These are phyloP conservation scores for Phoma sp. DNA, from an alignment of 2,329 filamentous ascomycete genomes.

Conservation along the genomic window DNA sequence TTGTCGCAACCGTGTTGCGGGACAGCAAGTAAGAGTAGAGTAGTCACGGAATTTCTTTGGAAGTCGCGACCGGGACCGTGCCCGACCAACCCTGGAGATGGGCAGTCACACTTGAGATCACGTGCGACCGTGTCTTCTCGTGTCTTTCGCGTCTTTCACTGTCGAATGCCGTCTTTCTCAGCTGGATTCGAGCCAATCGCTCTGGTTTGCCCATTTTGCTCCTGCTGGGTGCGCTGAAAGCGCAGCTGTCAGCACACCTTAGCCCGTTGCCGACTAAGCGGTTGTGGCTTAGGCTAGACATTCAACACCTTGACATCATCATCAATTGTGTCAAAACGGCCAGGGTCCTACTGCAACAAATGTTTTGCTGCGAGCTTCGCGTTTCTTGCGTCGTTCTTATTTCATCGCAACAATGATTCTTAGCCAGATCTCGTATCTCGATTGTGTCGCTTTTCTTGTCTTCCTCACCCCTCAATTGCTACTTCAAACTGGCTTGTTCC, in stretches of 20 bases:
- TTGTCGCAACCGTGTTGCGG: slow-evolving; percentile 14
- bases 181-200: too few species aligned
- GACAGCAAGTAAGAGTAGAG: slow-evolving; percentile 8
- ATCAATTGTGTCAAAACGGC: slow-evolving; percentile 10
- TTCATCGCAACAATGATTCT: slow-evolving; percentile 66
- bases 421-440: slow-evolving; percentile 73
- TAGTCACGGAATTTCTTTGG: slow-evolving; percentile 14
- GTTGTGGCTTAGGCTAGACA: slow-evolving; percentile 24
- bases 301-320: slow-evolving; percentile 18
- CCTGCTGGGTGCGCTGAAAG: too few species aligned
- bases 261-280: slow-evolving; percentile 19
- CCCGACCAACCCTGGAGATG: not conserved
- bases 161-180: too few species aligned
- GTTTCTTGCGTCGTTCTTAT: not conserved
- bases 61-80: slow-evolving; percentile 7
- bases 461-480: slow-evolving; percentile 76
- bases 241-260: too few species aligned
- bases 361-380: not conserved
- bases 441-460: slow-evolving; percentile 74
- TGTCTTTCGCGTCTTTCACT: not conserved
- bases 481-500: slow-evolving; percentile 67
- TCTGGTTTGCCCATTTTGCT: too few species aligned
- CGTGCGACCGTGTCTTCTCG: slow-evolving; percentile 8
- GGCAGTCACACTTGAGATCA: not conserved
- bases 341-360: slow-evolving; percentile 3